Evolutionary conservation across 1,284 basidiomycete genomes (phyloP).

Genomic region (Anthracocystis setariae): DNA sequence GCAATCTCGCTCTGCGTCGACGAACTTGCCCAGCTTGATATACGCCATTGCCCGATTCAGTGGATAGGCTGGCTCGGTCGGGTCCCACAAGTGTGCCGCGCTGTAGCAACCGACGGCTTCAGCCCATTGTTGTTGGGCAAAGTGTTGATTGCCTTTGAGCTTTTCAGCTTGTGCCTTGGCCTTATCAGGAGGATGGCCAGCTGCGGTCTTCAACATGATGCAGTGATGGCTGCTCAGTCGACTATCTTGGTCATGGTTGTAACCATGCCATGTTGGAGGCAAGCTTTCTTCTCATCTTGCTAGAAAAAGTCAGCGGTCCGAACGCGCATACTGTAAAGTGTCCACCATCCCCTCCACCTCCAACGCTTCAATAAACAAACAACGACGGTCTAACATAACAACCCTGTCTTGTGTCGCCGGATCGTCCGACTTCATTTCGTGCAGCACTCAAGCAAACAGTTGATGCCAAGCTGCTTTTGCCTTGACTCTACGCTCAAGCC

Average conservation of each 20-base stretch:
- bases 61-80: conserved; percentile 36
- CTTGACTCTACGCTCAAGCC: too few species aligned
- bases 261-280: not conserved
- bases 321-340: conserved; percentile 1
- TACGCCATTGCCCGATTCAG: conserved; percentile 46
- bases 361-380: not conserved
- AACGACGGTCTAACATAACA: too few species aligned
- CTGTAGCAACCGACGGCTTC: conserved; percentile 32
- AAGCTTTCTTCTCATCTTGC: conserved; percentile 2
- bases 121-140: conserved; percentile 25
- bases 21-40: conserved; percentile 35
- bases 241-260: not conserved
- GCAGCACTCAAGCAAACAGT: too few species aligned
- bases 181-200: conserved; percentile 6
- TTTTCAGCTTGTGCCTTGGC: conserved; percentile 19
- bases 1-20: conserved; percentile 41
- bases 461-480: too few species aligned
- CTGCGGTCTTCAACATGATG: not conserved
- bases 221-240: too few species aligned
- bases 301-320: conserved; percentile 1
- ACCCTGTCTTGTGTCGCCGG: too few species aligned
- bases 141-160: conserved; percentile 34
- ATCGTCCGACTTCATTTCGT: too few species aligned
- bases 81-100: conserved; percentile 23
- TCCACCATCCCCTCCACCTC: not conserved